Conservation (phyloP, 2,329 filamentous ascomycete genomes). For the Akanthomyces uredinophilus region DNA sequence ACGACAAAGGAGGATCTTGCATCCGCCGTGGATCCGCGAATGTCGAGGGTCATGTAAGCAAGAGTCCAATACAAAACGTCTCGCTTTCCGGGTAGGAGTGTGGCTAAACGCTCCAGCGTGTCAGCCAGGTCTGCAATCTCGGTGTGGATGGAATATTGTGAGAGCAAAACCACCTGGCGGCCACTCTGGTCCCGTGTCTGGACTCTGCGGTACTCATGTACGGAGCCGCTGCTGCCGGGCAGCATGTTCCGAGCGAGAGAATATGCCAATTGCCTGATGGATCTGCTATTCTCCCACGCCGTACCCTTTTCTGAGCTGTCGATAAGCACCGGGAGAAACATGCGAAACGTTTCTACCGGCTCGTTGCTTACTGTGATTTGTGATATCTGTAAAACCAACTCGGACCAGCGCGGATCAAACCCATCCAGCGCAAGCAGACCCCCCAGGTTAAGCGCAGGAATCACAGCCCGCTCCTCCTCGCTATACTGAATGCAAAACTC, state of each 20-base stretch:
- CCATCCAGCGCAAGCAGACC: slow-evolving; percentile 16
- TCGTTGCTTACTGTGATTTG: not conserved
- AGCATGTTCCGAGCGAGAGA: slow-evolving; percentile 35
- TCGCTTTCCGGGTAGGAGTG: not conserved
- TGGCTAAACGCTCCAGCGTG: slow-evolving; percentile 16
- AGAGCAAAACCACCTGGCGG: slow-evolving; percentile 20
- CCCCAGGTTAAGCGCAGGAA: slow-evolving; percentile 18
- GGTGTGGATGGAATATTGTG: slow-evolving; percentile 11
- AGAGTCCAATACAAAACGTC: slow-evolving; percentile 23
- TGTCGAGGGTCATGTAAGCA: slow-evolving; percentile 25
- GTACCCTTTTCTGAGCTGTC: slow-evolving; percentile 51
- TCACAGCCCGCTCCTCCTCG: slow-evolving; percentile 18
- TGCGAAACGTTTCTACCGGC: slow-evolving; percentile 27
- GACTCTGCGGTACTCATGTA: slow-evolving; percentile 36
- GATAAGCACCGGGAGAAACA: slow-evolving; percentile 62
- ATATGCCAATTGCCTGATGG: slow-evolving; percentile 50
- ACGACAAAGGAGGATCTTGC: slow-evolving; percentile 25
- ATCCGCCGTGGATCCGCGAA: slow-evolving; percentile 25
- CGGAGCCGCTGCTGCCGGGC: slow-evolving; percentile 15
- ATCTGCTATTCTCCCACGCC: slow-evolving; percentile 50
- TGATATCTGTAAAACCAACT: slow-evolving; percentile 31
- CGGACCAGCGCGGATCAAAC: slow-evolving; percentile 36
- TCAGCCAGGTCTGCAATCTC: slow-evolving; percentile 19
- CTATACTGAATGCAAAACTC: slow-evolving; percentile 31
- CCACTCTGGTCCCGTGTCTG: slow-evolving; percentile 27